Evolutionary conservation across 2,329 filamentous ascomycete species (phyloP), one percentile per base, ranked within the genome.

Genomic region (Sphaerostilbella broomeana): DNA sequence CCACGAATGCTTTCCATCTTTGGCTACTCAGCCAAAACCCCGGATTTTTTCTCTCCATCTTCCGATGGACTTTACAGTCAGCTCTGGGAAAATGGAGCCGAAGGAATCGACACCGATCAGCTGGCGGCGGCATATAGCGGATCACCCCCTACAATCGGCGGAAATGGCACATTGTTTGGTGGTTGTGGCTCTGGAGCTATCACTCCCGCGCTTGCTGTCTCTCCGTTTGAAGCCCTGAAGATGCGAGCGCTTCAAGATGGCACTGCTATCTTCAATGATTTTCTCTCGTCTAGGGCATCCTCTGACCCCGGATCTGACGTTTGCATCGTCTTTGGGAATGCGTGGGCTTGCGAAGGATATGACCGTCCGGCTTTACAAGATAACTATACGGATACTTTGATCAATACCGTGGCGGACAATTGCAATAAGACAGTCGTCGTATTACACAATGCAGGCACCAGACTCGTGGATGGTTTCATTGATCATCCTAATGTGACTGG

Each of bases 341-440:
- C 70, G 6, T 85, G 82, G 58, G 77, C 82, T 1, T 79, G 82
- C 2, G 87, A 94, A 60, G 84, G 81, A 1, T 82, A 72, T 47
- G 72, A 86, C 43, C 69, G 77, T 32, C 65, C 74, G 0, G 69
- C 68, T 6, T 64, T 86, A 27, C 69, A 71, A 20, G 85, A 90
- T 54, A 80, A 81, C 43, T 77, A 76, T 37, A 79, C 74, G 2
- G 78, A 84, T 46, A 59, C 57, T 0, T 60, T 83, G 0, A 68
- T 83, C 29, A 60, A 59, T 1, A 68, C 72, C 31, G 76, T 84
- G 1, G 79, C 80, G 0, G 59, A 64, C 6, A 63, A 66, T 16
- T 84, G 78, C 57, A 67, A 64, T 46, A 81, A 77, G 44, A 82
- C 79, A 1, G 66, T 84, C 13, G 79, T 83, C 0, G 63, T 81